Conservation (phyloP, 495 filamentous ascomycete genomes). For the Penicillium tannophilum region DNA sequence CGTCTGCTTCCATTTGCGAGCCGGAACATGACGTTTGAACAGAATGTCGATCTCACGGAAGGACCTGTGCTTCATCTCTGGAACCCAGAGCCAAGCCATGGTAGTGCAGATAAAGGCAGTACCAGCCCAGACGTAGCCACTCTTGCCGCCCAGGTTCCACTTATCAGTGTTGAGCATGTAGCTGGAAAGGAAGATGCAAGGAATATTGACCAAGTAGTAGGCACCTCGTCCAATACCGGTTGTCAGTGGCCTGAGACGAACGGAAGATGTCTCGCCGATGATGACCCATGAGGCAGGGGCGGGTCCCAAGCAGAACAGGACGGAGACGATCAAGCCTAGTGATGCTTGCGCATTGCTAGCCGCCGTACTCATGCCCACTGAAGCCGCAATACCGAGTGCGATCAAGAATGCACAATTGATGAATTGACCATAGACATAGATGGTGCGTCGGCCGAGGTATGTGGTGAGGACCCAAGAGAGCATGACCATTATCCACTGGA, state of each 20-base stretch:
- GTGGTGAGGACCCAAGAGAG: conserved; percentile 44
- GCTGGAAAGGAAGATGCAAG: conserved; percentile 53
- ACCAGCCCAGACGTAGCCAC: conserved; percentile 53
- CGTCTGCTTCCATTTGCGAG: conserved; percentile 56
- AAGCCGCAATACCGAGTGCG: conserved; percentile 52
- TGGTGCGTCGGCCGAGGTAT: conserved; percentile 53
- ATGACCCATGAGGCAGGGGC: conserved; percentile 59
- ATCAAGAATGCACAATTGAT: conserved; percentile 40
- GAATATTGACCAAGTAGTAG: conserved; percentile 57
- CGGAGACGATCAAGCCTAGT: conserved; percentile 57
- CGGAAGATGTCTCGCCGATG: conserved; percentile 59
- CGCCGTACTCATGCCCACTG: conserved; percentile 34
- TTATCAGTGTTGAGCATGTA: conserved; percentile 52
- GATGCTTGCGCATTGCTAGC: conserved; percentile 50
- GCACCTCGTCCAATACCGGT: conserved; percentile 56
- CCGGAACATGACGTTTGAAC: conserved; percentile 54
- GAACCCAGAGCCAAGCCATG: conserved; percentile 60
- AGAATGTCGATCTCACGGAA: conserved; percentile 57
- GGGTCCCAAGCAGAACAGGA: conserved; percentile 54
- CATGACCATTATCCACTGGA: conserved; percentile 55
- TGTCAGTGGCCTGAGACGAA: conserved; percentile 58
- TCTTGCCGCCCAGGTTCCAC: conserved; percentile 52
- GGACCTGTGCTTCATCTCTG: conserved; percentile 54
- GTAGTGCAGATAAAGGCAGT: conserved; percentile 55
- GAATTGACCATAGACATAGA: conserved; percentile 53